Conservation (phyloP, 495 filamentous ascomycete species). For the Chaetomium tenue region DNA sequence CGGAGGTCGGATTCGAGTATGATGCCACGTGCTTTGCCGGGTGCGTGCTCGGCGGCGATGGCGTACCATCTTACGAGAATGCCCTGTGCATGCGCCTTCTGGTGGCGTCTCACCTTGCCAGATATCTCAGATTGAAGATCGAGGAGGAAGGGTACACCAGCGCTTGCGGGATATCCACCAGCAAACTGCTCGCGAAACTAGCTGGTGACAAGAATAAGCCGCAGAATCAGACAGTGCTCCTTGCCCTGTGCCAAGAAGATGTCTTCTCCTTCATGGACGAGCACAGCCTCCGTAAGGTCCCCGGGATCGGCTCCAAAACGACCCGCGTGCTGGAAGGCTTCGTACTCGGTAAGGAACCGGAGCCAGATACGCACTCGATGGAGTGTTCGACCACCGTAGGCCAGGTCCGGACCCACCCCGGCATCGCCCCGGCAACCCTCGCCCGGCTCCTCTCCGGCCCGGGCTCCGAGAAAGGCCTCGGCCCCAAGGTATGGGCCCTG, state of each 20-base stretch:
- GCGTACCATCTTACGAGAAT: slow-evolving; percentile 19
- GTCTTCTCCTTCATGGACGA: slow-evolving; percentile 67
- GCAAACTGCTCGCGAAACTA: slow-evolving; percentile 80
- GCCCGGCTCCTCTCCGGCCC: slow-evolving; percentile 66
- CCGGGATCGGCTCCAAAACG: slow-evolving; percentile 80
- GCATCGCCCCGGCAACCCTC: slow-evolving; percentile 59
- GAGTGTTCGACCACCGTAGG: slow-evolving; percentile 58
- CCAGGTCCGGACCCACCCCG: slow-evolving; percentile 59
- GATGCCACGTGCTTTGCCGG: slow-evolving; percentile 60
- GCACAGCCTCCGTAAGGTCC: slow-evolving; percentile 77
- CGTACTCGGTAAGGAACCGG: slow-evolving; percentile 48
- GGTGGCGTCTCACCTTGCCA: slow-evolving; percentile 72
- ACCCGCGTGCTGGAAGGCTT: slow-evolving; percentile 65
- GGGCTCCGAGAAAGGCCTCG: slow-evolving; percentile 66
- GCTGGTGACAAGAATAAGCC: slow-evolving; percentile 84
- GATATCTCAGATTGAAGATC: slow-evolving; percentile 65
- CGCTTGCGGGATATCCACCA: slow-evolving; percentile 83
- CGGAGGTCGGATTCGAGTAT: slow-evolving; percentile 74
- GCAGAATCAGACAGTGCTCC: slow-evolving; percentile 75
- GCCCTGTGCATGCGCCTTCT: slow-evolving; percentile 55
- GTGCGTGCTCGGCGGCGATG: slow-evolving; percentile 29
- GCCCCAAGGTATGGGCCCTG: slow-evolving; percentile 58
- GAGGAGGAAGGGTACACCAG: slow-evolving; percentile 81
- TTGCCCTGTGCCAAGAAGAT: slow-evolving; percentile 57
- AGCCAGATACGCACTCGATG: slow-evolving; percentile 39